These are phyloP conservation scores for Stylonectria norvegica DNA, from an alignment of 2,329 filamentous ascomycete species.

Conservation along the genomic window DNA sequence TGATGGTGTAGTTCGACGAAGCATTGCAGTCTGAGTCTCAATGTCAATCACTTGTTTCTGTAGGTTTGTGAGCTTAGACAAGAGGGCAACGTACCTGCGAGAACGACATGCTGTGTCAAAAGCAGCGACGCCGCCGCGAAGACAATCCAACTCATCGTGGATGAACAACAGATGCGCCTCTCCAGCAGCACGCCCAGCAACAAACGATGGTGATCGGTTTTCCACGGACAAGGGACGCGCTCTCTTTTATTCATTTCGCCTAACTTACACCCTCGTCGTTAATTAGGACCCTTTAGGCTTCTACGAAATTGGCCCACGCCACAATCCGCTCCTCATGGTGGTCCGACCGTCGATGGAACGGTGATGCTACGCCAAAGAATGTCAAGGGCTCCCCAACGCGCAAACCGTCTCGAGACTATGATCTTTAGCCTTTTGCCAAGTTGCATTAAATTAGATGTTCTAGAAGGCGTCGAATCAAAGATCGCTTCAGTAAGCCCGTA, in stretches of 20 bases:
- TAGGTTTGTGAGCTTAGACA: not conserved
- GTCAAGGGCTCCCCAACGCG: too few species aligned
- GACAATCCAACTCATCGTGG: conserved; percentile 23
- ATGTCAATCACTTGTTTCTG: not conserved
- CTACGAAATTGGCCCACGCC: conserved; percentile 21
- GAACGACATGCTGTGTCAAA: conserved; percentile 17
- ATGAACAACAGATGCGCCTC: conserved; percentile 21
- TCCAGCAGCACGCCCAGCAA: conserved; percentile 9
- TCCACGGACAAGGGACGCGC: not conserved
- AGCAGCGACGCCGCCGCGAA: conserved; percentile 23
- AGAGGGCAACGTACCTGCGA: conserved; percentile 24
- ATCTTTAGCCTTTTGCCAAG: too few species aligned
- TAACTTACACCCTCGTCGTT: conserved; percentile 10
- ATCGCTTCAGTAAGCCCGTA: too few species aligned
- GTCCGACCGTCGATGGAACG: conserved; percentile 1
- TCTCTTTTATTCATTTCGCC: conserved; percentile 27
- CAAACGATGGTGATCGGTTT: conserved; percentile 2
- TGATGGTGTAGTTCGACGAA: conserved; percentile 27
- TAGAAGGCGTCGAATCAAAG: too few species aligned
- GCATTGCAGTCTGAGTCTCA: conserved; percentile 22
- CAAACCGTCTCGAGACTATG: too few species aligned
- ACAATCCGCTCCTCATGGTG: conserved; percentile 18
- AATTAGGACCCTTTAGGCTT: conserved; percentile 12
- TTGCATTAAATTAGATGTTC: too few species aligned
- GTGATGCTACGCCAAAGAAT: not conserved